Conservation (phyloP, 164 flowering plant species). For the Hamamelis virginiana region DNA sequence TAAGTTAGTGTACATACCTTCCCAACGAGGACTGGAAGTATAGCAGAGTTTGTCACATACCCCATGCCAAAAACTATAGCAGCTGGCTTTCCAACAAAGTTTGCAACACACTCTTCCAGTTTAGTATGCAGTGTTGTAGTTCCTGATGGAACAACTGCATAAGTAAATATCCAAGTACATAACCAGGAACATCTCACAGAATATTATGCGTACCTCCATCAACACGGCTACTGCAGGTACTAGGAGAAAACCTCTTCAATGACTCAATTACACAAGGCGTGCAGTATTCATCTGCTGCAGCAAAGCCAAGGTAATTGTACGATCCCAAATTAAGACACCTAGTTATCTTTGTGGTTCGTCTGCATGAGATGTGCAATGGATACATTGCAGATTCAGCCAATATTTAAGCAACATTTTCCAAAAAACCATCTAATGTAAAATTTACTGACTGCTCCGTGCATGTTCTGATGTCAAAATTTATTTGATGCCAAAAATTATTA, state of each 20-base stretch:
- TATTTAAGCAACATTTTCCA: not conserved
- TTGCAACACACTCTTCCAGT: conserved; percentile 81
- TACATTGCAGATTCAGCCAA: not conserved
- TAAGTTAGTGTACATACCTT: conserved; percentile 49
- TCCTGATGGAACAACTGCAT: conserved; percentile 42
- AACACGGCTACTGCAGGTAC: conserved; percentile 86
- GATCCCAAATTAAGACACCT: conserved; percentile 95
- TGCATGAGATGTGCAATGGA: conserved; percentile 30
- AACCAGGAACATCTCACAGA: not conserved
- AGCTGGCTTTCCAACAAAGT: conserved; percentile 86
- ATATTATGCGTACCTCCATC: conserved; percentile 69
- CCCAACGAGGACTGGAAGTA: conserved; percentile 81
- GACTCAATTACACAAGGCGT: conserved; percentile 92
- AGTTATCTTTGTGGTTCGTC: conserved; percentile 62
- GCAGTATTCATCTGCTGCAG: conserved; percentile 94
- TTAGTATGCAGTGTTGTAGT: conserved; percentile 71
- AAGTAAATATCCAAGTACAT: conserved; percentile 10
- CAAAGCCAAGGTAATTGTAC: conserved; percentile 95
- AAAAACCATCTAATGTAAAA: too few relatives aligned
- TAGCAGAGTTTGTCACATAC: conserved; percentile 89
- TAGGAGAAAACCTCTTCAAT: conserved; percentile 69
- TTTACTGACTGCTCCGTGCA: too few relatives aligned
- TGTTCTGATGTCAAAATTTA: too few relatives aligned
- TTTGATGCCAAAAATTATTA: too few relatives aligned
- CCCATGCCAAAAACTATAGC: conserved; percentile 95